Evolutionary conservation across 352 stramenopile species (phyloP), one percentile per base, ranked within the genome.

Genomic region (Phytophthora foliorum): DNA sequence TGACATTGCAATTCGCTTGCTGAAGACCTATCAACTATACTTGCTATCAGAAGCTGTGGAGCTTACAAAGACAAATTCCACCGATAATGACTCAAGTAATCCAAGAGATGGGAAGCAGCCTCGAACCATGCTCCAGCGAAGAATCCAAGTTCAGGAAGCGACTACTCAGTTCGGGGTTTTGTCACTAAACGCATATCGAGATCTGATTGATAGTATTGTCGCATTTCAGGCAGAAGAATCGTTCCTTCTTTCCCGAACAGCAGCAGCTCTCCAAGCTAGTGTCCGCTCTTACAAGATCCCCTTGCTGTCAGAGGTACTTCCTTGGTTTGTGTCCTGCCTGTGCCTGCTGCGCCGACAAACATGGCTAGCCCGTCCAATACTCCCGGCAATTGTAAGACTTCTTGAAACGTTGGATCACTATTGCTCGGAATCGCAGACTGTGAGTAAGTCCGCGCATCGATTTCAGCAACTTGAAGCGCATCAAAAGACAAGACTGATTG

Each of bases 321-420:
- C 89, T 36, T 94, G 86, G 86, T 86, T 95, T 59, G 75, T 95
- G 6, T 83, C 86, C 11, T 93, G 80, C 32, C 56, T 94, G 56
- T 94, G 89, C 53, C 67, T 96, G n/a, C 59, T 96, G 48, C 81
- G 88, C 4, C 88, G 89, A 0, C 89, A 96, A 59, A 84, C 82
- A 1, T 96, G 86, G 89, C 74, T 96, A 4, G 86, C 85, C 5
- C 78, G 84, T 24, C 78, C 85, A 8, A 81, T 95, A 14, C 66
- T 96, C 2, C 88, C 89, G 2, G 77, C 78, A 17, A 61, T 94
- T 14, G 78, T 87, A 31, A 78, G 84, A 24, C 77, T 96, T 49
- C 75, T 93, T 7, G 79, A 81, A 54, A 77, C 71, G 11, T 39
- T 96, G 11, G 84, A 95, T 56, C 84, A 92, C 21, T 91, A 90